Evolutionary conservation across 208 protist genomes (phyloP).

Genomic region (Leishmania martiniquensis): DNA sequence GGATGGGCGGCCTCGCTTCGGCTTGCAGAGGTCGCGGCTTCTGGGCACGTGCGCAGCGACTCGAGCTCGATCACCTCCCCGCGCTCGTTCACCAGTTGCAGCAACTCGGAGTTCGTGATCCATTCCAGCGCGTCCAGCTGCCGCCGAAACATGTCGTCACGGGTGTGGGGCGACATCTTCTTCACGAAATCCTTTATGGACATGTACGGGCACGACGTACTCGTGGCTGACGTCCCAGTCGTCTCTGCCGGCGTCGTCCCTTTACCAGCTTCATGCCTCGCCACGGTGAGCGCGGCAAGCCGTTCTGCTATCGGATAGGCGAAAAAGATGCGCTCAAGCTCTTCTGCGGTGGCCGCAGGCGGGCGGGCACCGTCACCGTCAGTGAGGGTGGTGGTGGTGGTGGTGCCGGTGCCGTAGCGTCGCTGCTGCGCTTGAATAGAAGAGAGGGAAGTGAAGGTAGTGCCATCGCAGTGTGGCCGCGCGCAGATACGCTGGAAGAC

Average conservation of each 20-base stretch:
- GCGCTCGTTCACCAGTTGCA: constrained; percentile 36
- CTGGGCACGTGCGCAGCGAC: background rate
- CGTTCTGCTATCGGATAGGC: constrained; percentile 45
- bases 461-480: background rate
- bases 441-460: background rate
- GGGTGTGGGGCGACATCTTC: constrained; percentile 41
- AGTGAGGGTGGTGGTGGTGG: background rate
- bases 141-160: constrained; percentile 51
- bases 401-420: background rate
- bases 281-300: constrained; percentile 48
- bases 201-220: constrained; percentile 18
- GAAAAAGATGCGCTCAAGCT: constrained; percentile 29
- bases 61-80: constrained; percentile 1
- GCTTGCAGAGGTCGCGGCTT: background rate
- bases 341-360: background rate
- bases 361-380: background rate
- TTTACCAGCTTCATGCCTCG: constrained; percentile 15
- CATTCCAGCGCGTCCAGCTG: constrained; percentile 36
- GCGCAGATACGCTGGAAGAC: constrained; percentile 3
- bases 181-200: constrained; percentile 59
- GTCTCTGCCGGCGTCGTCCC: background rate
- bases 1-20: background rate
- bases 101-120: constrained; percentile 34
- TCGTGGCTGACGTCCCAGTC: background rate
- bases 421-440: constrained; percentile 9